A percentile compares a stretch with the other conserved stretches of the same genome.
These are phyloP conservation scores for Salicornia ramosissima DNA, from an alignment of 148 eudicot genomes.

Conservation along the genomic window DNA sequence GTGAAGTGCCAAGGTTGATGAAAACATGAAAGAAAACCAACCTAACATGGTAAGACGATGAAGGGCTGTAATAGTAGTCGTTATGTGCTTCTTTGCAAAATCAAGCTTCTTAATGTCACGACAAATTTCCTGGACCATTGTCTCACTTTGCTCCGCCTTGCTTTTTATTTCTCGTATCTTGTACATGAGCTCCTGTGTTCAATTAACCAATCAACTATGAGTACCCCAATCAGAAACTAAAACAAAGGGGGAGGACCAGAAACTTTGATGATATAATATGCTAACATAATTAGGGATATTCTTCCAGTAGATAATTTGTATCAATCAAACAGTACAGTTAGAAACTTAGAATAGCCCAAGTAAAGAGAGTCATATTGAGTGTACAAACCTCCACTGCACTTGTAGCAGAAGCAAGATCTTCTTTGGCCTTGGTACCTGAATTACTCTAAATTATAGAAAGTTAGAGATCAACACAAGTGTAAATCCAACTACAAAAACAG, in stretches of 20 bases:
- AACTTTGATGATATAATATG: not conserved
- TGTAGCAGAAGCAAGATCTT: constrained; percentile 99
- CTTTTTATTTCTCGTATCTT: constrained; percentile 93
- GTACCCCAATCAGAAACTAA: not conserved
- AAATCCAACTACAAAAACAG: not conserved
- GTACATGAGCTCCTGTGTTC: constrained; percentile 80
- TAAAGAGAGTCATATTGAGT: not conserved
- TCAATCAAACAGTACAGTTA: too few species aligned
- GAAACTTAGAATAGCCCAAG: not conserved
- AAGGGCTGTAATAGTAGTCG: constrained; percentile 95
- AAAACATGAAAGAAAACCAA: constrained; percentile 24
- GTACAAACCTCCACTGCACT: constrained; percentile 82
- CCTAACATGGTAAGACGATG: constrained; percentile 99
- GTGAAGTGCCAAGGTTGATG: not conserved
- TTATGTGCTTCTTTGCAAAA: constrained; percentile 96
- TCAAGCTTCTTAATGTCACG: constrained; percentile 98
- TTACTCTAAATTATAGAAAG: constrained; percentile 69
- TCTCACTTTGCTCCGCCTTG: constrained; percentile 97
- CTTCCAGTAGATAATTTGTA: not conserved
- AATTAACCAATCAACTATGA: constrained; percentile 4
- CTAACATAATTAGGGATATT: not conserved
- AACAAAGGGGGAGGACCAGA: not conserved
- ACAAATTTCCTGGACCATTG: constrained; percentile 99
- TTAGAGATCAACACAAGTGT: constrained; percentile 17
- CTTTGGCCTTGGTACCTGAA: constrained; percentile 96